phyloP scores from a whole-genome alignment of 2,329 filamentous ascomycete species.

The Alternaria ethzedia region DNA sequence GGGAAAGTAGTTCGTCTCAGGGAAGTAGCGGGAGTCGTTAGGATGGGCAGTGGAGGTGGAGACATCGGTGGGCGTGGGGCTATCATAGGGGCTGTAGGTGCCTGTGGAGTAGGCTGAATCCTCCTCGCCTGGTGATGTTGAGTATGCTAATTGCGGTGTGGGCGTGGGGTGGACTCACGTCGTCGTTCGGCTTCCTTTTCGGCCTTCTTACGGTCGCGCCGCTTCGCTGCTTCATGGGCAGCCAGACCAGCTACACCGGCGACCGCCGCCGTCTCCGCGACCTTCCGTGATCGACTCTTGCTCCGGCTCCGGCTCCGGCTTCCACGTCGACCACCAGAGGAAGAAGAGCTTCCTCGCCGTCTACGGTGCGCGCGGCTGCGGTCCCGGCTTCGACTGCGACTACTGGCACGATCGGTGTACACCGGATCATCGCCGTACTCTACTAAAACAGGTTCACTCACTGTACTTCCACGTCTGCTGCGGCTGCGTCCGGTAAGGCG shows the following conservation, averaged over 20 bases:
- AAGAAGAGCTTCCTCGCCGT: conserved; percentile 53
- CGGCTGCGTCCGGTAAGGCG: conserved; percentile 44
- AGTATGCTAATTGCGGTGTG: conserved; percentile 23
- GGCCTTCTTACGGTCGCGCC: conserved; percentile 62
- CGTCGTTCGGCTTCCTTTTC: conserved; percentile 59
- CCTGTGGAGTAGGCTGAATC: conserved; percentile 44
- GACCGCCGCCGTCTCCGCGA: conserved; percentile 63
- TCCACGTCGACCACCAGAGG: conserved; percentile 42
- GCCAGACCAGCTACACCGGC: conserved; percentile 64
- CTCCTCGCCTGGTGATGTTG: conserved; percentile 38
- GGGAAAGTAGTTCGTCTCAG: conserved; percentile 56
- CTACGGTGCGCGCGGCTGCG: conserved; percentile 37
- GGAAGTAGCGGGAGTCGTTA: conserved; percentile 51
- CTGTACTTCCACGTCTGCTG: conserved; percentile 51
- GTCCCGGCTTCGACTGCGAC: conserved; percentile 17
- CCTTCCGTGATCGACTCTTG: conserved; percentile 57
- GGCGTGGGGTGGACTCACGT: conserved; percentile 51
- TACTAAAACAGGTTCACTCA: conserved; percentile 62
- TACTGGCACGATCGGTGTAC: conserved; percentile 57
- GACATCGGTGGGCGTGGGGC: conserved; percentile 42
- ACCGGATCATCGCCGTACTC: conserved; percentile 70
- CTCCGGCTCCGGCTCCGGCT: conserved; percentile 49
- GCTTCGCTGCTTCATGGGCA: conserved; percentile 63
- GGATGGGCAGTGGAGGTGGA: conserved; percentile 45
- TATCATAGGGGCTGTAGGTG: conserved; percentile 37